Percentiles rank a stretch among this genome's conserved stretches.
Conservation (phyloP, 257 asterid species). For the Solanum lycopersicoides region DNA sequence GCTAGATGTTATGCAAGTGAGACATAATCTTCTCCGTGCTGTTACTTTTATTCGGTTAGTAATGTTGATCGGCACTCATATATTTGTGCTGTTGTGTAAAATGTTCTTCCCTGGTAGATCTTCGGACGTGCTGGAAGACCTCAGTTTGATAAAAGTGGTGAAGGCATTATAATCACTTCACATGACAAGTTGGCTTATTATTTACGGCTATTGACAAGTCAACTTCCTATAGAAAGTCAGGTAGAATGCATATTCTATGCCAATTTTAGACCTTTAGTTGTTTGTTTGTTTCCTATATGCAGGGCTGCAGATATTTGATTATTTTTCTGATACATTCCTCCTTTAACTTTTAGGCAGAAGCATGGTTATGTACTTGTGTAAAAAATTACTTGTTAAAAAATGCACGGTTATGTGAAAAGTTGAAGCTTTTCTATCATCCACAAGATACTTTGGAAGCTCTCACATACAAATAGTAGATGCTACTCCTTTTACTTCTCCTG, state of each 20-base stretch:
- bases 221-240: slow-evolving; percentile 99
- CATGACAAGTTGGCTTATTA: slow-evolving; percentile 88
- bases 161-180: slow-evolving; percentile 88
- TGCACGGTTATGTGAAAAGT: neutral
- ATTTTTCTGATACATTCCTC: neutral
- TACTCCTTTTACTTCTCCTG: neutral
- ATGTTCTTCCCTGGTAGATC: slow-evolving; percentile 42
- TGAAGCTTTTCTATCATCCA: neutral
- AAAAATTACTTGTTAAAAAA: neutral
- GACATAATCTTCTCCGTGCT: slow-evolving; percentile 2
- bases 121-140: slow-evolving; percentile 99
- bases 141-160: slow-evolving; percentile 98
- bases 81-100: slow-evolving; percentile 2
- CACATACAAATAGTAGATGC: neutral
- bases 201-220: slow-evolving; percentile 87
- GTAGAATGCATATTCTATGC: slow-evolving; percentile 16
- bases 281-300: neutral
- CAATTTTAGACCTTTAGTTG: neutral
- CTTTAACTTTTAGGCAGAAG: neutral
- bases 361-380: neutral
- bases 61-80: slow-evolving; percentile 1
- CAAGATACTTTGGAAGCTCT: neutral
- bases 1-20: slow-evolving; percentile 99
- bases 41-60: neutral
- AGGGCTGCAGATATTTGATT: neutral